These are phyloP conservation scores for Gynandropsis gynandra DNA, from an alignment of 345 rosid genomes.

Conservation along the genomic window DNA sequence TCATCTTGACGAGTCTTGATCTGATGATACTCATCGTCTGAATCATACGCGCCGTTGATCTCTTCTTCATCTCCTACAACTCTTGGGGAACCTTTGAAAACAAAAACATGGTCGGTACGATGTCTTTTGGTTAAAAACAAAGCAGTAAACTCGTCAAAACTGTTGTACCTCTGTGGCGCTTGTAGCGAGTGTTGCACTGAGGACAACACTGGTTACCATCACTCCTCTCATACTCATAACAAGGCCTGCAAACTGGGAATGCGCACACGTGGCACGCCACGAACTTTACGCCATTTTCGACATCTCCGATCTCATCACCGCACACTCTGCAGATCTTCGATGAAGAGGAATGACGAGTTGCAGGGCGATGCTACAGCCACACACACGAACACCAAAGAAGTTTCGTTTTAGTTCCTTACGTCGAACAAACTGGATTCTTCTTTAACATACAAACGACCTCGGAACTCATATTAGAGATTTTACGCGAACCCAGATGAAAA, in stretches of 20 bases:
- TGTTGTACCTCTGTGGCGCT: conserved; percentile 66
- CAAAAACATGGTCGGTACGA: background rate
- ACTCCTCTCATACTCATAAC: conserved; percentile 85
- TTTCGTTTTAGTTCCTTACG: too few species aligned
- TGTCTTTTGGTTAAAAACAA: background rate
- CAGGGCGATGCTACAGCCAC: conserved; percentile 36
- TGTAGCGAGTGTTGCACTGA: conserved; percentile 85
- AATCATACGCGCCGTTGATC: conserved; percentile 44
- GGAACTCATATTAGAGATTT: background rate
- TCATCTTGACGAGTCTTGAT: conserved; percentile 36
- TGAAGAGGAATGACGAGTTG: conserved; percentile 31
- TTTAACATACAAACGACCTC: too few species aligned
- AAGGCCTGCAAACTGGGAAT: conserved; percentile 83
- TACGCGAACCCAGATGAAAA: background rate
- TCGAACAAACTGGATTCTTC: too few species aligned
- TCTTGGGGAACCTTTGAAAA: conserved; percentile 51
- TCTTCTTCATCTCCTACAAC: conserved; percentile 61
- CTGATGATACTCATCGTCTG: conserved; percentile 50
- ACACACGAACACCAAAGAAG: background rate
- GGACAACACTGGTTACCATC: conserved; percentile 88
- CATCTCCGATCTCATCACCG: conserved; percentile 59
- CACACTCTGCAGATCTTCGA: conserved; percentile 62
- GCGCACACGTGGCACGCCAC: conserved; percentile 75
- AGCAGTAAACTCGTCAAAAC: background rate
- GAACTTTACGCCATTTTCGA: conserved; percentile 52